These are phyloP conservation scores for Phialophora macrospora DNA, from an alignment of 2,329 filamentous ascomycete species.

Conservation along the genomic window DNA sequence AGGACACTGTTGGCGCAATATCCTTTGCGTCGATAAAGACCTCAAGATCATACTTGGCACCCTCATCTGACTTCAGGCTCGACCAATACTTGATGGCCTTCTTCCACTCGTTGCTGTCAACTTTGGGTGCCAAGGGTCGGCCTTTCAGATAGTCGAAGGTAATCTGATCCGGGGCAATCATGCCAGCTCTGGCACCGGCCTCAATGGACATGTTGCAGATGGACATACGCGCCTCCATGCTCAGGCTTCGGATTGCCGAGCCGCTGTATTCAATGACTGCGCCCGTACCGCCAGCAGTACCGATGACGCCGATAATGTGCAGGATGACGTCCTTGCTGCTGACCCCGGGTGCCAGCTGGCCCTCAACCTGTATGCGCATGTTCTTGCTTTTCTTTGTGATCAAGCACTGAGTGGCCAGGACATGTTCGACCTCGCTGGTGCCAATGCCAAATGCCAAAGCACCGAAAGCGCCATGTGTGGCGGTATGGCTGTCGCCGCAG, in stretches of 20 bases:
- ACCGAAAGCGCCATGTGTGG: constrained; percentile 95
- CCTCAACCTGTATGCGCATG: constrained; percentile 96
- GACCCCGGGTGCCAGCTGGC: constrained; percentile 84
- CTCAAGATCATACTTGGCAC: constrained; percentile 86
- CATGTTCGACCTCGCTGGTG: constrained; percentile 97
- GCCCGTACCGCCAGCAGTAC: constrained; percentile 92
- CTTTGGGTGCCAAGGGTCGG: constrained; percentile 82
- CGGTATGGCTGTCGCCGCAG: constrained; percentile 97
- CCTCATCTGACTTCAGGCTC: constrained; percentile 81
- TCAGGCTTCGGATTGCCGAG: constrained; percentile 84
- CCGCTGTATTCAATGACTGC: constrained; percentile 97
- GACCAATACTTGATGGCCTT: constrained; percentile 88
- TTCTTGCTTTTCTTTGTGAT: constrained; percentile 97
- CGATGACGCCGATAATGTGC: constrained; percentile 89
- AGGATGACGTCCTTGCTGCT: constrained; percentile 96
- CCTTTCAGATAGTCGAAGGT: constrained; percentile 97
- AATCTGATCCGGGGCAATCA: constrained; percentile 92
- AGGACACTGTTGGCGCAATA: constrained; percentile 89
- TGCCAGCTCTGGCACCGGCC: constrained; percentile 89
- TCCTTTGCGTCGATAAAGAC: constrained; percentile 91
- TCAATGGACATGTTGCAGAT: constrained; percentile 99
- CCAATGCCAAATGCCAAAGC: constrained; percentile 95
- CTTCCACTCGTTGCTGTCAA: constrained; percentile 85
- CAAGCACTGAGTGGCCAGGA: constrained; percentile 92
- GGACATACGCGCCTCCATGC: constrained; percentile 98